Evolutionary conservation across 306 rosid genomes (phyloP), one percentile per base, ranked within the genome.

Genomic region (Pachyrhizus erosus): DNA sequence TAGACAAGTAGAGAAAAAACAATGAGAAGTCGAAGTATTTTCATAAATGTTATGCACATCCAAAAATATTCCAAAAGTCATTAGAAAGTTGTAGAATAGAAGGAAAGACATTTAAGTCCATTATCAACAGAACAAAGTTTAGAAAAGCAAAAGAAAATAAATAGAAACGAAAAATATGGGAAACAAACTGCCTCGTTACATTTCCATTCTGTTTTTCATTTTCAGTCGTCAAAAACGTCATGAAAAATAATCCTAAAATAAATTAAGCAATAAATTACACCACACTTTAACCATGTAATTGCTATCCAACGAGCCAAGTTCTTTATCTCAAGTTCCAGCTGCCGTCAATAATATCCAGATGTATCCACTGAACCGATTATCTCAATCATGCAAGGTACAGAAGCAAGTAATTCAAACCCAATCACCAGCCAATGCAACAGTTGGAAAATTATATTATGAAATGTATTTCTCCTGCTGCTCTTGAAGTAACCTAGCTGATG

Each of bases 381-480:
- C 64, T 20, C 21, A 13, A 67, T 46, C 40, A 39, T 52, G 54
- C 80, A 24, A 51, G 51, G 42, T 15, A 42, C 23, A 68, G 86
- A 81, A 73, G 80, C 61, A 37, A 49, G 40, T 21, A 39, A 17
- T 43, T 51, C n/a, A 85, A 37, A 64, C 46, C 78, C 69, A 21
- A 55, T 33, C 55, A 51, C 33, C 67, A 71, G 70, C 14, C 42
- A 42, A 29, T 40, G 34, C 82, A 69, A 23, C 52, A 77, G 34
- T 51, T 52, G 33, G 24, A 67, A 67, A 73, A 46, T 15, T 62
- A 54, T 9, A 67, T 87, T 73, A 94, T 14, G 97, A 62, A 73
- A 92, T 94, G 81, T 94, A 94, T 79, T 91, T 92, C 76, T 92
- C 98, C 82, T 94, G 97, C 89, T 92, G 98, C 85, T 91, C 97